These are phyloP conservation scores for Salix caprea DNA, from an alignment of 345 rosid genomes.

Conservation along the genomic window DNA sequence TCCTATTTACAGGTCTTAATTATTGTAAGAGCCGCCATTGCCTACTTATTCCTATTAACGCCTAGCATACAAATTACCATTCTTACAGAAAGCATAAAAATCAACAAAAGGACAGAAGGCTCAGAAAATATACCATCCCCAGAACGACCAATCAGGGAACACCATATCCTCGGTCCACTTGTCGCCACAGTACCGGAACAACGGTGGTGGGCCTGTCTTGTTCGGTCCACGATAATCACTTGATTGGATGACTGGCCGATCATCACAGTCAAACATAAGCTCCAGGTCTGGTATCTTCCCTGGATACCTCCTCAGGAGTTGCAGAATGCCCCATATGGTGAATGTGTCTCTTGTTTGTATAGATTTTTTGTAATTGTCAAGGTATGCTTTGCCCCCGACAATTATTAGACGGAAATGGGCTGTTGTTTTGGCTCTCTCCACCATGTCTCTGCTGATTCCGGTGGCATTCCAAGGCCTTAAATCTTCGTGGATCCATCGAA, in stretches of 20 bases:
- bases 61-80: not conserved
- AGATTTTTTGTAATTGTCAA: constrained; percentile 46
- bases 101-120: not conserved
- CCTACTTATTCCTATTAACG: too few species aligned
- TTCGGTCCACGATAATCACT: constrained; percentile 32
- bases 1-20: not conserved
- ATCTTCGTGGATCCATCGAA: constrained; percentile 80
- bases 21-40: not conserved
- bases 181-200: constrained; percentile 62
- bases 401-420: constrained; percentile 62
- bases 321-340: constrained; percentile 69
- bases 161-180: constrained; percentile 50
- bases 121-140: constrained; percentile 63
- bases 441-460: constrained; percentile 57
- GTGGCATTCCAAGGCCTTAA: constrained; percentile 57
- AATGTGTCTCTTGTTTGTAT: constrained; percentile 49
- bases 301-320: constrained; percentile 67
- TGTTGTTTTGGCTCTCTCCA: constrained; percentile 41
- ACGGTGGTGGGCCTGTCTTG: constrained; percentile 41
- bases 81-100: not conserved
- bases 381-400: constrained; percentile 50
- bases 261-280: constrained; percentile 60
- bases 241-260: constrained; percentile 43
- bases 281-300: constrained; percentile 66
- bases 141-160: constrained; percentile 81